Evolutionary conservation across 441 rosid species (phyloP), one percentile per base, ranked within the genome.

Genomic region (Gossypium trilobum): DNA sequence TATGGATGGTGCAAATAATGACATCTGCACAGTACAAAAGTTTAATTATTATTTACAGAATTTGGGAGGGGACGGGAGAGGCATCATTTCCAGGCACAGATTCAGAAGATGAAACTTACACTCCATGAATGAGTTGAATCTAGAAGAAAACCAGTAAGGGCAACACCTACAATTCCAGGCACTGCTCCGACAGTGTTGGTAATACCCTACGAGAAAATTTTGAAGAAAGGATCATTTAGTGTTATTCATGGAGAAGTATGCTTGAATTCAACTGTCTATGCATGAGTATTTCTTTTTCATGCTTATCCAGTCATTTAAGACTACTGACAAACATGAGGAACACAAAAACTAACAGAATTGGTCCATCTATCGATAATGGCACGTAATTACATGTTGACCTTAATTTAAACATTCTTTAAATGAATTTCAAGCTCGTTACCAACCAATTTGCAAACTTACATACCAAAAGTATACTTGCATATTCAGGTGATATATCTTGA

Each of bases 51-150:
- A 48, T 7, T 16, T 27, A 50, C 25, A 14, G 59, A 3, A 9
- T 14, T 7, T 22, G 59, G 46, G 23, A 39, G 59, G 46, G 23
- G 48, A 31, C 44, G 36, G 54, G 22, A 14, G 39, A 19, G 39
- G 55, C 22, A 51, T 11, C 54, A 60, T 16, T 72, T 16, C 56
- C 25, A 13, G 33, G 4, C 20, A 52, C 10, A 55, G 59, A 55
- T 55, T 19, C 25, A 4, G 4, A 65, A 48, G 19, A 76, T 66
- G 71, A 44, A 74, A 85, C 97, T 89, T 91, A 94, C 97, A 75
- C 95, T 89, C 97, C 97, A 94, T 0, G 96, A 90, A 77, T 90
- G 97, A 74, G 97, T 94, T 72, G 90, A 80, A 83, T 94, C 99
- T 1, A 94, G 91, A 75, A 94, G 87, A 78, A 83, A 90, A 65